These are phyloP conservation scores for Nemania diffusa DNA, from an alignment of 2,329 filamentous ascomycete species.

Conservation along the genomic window DNA sequence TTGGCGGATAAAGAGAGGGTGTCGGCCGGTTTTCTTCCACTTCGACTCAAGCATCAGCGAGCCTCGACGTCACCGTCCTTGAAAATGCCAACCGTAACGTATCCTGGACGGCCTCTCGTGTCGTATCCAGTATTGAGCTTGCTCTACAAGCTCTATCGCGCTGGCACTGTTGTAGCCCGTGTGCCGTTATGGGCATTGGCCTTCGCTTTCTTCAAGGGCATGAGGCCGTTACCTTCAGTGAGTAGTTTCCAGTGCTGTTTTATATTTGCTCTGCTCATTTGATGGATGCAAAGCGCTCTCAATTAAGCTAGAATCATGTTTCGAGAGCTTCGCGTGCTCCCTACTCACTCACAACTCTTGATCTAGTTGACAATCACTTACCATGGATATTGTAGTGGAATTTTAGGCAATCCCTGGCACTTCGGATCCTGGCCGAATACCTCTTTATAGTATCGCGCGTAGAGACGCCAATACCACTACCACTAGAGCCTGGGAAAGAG, in stretches of 20 bases:
- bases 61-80: neutral
- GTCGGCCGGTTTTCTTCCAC: neutral
- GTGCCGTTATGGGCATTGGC: constrained; percentile 39
- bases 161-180: constrained; percentile 31
- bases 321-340: neutral
- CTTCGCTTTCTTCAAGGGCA: constrained; percentile 32
- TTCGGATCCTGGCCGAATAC: constrained; percentile 18
- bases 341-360: neutral
- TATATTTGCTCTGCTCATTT: neutral
- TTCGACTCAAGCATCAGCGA: neutral
- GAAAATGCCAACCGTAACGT: constrained; percentile 29
- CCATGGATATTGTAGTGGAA: constrained; percentile 34
- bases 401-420: constrained; percentile 36
- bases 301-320: neutral
- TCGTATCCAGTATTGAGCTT: constrained; percentile 37
- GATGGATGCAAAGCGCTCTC: neutral
- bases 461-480: constrained; percentile 33
- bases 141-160: constrained; percentile 36
- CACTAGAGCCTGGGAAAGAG: constrained; percentile 39
- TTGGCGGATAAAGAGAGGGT: neutral
- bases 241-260: neutral
- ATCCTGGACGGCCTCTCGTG: constrained; percentile 34
- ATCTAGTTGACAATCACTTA: constrained; percentile 2
- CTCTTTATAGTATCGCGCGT: constrained; percentile 22
- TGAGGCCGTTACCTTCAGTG: constrained; percentile 34